phyloP scores from a whole-genome alignment of 768 basidiomycete genomes.

The Russula dissimulans region DNA sequence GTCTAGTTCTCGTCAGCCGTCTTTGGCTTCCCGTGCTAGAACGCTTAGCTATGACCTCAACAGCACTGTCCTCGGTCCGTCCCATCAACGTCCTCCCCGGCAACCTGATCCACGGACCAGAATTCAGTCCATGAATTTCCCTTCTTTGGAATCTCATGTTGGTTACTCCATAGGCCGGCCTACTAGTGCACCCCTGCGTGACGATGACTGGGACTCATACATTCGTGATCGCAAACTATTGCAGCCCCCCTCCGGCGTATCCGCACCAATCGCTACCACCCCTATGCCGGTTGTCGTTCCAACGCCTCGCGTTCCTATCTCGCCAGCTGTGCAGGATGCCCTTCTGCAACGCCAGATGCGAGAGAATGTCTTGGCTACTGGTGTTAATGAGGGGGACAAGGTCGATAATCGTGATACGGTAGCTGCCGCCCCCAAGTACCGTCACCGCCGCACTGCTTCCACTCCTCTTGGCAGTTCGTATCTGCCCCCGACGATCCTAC shows the following conservation, averaged over 20 bases:
- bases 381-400: not conserved
- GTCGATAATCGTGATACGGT: not conserved
- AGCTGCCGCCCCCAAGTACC: not conserved
- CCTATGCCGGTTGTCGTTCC: slow-evolving; percentile 30
- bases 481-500: slow-evolving; percentile 36
- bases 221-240: slow-evolving; percentile 76
- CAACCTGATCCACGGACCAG: slow-evolving; percentile 58
- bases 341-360: slow-evolving; percentile 59
- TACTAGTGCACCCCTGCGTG: slow-evolving; percentile 62
- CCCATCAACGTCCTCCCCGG: slow-evolving; percentile 63
- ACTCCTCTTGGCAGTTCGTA: slow-evolving; percentile 20
- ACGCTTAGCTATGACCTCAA: slow-evolving; percentile 61
- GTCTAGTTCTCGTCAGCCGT: slow-evolving; percentile 46
- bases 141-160: slow-evolving; percentile 33
- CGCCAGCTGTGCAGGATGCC: slow-evolving; percentile 69
- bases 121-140: slow-evolving; percentile 66
- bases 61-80: slow-evolving; percentile 39
- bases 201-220: slow-evolving; percentile 83
- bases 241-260: slow-evolving; percentile 73
- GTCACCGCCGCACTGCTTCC: slow-evolving; percentile 14
- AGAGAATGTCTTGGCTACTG: slow-evolving; percentile 53
- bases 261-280: slow-evolving; percentile 68
- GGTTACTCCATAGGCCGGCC: slow-evolving; percentile 57
- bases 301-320: slow-evolving; percentile 42
- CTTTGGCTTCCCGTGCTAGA: slow-evolving; percentile 9